These are phyloP conservation scores for Vitis amurensis DNA, from an alignment of 164 flowering plant species.

Conservation along the genomic window DNA sequence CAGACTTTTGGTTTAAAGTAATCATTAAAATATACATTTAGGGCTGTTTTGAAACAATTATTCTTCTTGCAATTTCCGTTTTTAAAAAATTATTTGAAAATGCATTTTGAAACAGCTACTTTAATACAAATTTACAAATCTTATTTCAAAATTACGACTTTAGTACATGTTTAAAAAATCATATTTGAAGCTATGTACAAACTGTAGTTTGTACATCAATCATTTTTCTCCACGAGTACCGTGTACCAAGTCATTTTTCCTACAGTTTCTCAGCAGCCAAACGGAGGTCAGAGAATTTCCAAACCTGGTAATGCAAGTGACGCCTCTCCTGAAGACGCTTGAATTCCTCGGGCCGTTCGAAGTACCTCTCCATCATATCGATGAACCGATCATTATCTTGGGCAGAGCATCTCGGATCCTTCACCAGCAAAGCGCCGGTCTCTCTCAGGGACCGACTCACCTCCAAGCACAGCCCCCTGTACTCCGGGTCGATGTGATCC, in stretches of 20 bases:
- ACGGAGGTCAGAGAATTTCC: neutral
- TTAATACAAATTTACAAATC: no score
- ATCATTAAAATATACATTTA: no score
- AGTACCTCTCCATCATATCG: slow-evolving; percentile 96
- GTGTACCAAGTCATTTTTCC: neutral
- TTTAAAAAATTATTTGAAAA: no score
- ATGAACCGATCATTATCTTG: slow-evolving; percentile 88
- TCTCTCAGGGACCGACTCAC: slow-evolving; percentile 77
- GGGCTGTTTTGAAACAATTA: no score
- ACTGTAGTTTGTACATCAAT: no score
- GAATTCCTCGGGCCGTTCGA: slow-evolving; percentile 62
- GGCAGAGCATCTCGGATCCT: slow-evolving; percentile 88
- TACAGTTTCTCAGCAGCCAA: neutral
- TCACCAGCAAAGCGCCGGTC: slow-evolving; percentile 86
- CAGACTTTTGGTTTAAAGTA: no score
- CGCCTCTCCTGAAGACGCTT: slow-evolving; percentile 83
- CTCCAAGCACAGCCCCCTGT: slow-evolving; percentile 48
- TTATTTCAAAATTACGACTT: no score
- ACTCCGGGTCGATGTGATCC: slow-evolving; percentile 17
- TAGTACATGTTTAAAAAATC: no score
- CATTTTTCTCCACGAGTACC: no score
- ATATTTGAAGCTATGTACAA: no score
- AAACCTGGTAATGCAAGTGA: slow-evolving; percentile 88
- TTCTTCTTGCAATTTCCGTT: no score
- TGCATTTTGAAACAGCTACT: no score